Conservation (phyloP, 1,139 yeast species). For the Saccharomyces uvarum region DNA sequence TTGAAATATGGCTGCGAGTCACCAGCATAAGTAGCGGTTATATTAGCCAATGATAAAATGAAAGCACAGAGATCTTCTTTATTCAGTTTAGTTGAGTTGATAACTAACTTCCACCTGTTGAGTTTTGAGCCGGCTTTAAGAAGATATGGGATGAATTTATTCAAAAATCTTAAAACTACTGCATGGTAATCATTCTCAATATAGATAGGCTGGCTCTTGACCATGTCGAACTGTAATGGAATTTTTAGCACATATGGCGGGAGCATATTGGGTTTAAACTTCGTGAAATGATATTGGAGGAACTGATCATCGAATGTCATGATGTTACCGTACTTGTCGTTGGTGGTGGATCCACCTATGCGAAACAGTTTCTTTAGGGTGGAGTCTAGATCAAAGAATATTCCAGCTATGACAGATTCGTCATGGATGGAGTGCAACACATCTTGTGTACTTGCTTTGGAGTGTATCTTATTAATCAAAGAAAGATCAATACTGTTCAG, state of each 20-base stretch:
- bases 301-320: constrained; percentile 15
- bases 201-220: constrained; percentile 14
- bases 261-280: constrained; percentile 11
- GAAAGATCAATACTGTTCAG: constrained; percentile 25
- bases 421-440: constrained; percentile 18
- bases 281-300: constrained; percentile 16
- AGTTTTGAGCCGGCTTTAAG: constrained; percentile 3
- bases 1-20: constrained; percentile 8
- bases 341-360: constrained; percentile 9
- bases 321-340: constrained; percentile 19
- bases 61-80: constrained; percentile 25
- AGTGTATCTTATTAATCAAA: constrained; percentile 12
- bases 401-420: constrained; percentile 8
- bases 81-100: constrained; percentile 19
- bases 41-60: constrained; percentile 20
- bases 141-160: constrained; percentile 15
- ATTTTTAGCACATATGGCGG: constrained; percentile 13
- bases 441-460: constrained; percentile 15
- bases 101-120: constrained; percentile 11
- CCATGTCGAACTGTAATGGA: constrained; percentile 19
- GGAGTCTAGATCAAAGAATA: constrained; percentile 12
- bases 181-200: constrained; percentile 15
- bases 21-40: constrained; percentile 13
- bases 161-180: constrained; percentile 16
- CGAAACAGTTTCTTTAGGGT: constrained; percentile 13